Percentiles rank a stretch among this genome's conserved stretches.
Evolutionary conservation across 306 rosid genomes (phyloP).

Genomic region (Quercus dentata): DNA sequence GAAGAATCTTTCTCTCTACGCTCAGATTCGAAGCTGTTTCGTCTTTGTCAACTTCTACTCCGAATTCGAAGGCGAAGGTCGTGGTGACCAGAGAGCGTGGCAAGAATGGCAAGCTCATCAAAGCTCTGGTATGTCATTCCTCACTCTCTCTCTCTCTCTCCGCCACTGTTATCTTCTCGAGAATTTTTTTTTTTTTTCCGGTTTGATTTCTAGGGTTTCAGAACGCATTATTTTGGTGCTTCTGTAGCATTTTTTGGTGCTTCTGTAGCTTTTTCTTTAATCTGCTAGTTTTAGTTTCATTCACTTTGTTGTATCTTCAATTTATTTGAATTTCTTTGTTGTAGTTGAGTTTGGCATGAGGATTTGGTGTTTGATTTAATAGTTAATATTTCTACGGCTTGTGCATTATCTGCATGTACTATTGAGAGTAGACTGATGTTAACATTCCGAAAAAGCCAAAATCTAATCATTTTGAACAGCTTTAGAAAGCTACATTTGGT

Average conservation of each 20-base stretch:
- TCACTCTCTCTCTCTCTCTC: slow-evolving; percentile 1
- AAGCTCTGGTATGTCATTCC: slow-evolving; percentile 55
- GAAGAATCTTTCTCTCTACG: slow-evolving; percentile 26
- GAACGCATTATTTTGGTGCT: neutral
- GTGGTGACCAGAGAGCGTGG: slow-evolving; percentile 98
- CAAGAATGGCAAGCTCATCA: slow-evolving; percentile 87
- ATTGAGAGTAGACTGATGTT: neutral
- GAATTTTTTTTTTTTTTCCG: neutral
- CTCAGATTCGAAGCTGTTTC: slow-evolving; percentile 27
- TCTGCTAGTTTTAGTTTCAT: neutral
- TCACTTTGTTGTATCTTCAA: neutral
- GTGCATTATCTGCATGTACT: neutral
- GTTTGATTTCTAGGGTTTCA: neutral
- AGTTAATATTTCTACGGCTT: neutral
- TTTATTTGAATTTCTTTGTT: neutral
- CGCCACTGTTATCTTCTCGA: neutral
- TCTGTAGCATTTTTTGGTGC: neutral
- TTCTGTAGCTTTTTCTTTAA: neutral
- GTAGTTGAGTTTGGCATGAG: neutral
- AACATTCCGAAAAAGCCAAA: neutral
- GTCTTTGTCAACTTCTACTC: slow-evolving; percentile 21
- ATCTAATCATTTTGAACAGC: neutral
- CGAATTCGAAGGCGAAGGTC: slow-evolving; percentile 47
- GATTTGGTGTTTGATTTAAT: slow-evolving; percentile 35
- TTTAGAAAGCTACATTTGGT: neutral